Percentiles rank a stretch among this genome's conserved stretches.
Conservation (phyloP, 2,329 filamentous ascomycete species). For the Alternaria gansuensis region DNA sequence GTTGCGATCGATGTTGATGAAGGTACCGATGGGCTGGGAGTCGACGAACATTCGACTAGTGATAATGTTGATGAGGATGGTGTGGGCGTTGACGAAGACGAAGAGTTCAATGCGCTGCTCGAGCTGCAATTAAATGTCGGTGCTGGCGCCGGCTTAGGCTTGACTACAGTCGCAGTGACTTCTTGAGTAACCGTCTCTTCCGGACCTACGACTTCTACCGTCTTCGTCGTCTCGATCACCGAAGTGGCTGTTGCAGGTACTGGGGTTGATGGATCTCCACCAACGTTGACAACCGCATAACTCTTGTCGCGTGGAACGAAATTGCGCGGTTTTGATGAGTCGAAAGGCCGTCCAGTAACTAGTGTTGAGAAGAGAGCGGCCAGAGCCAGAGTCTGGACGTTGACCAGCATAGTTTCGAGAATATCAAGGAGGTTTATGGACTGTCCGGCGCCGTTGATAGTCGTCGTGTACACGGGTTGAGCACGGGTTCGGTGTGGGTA, state of each 20-base stretch:
- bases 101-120: slow-evolving; percentile 18
- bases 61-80: slow-evolving; percentile 4
- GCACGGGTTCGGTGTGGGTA: slow-evolving; percentile 21
- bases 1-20: slow-evolving; percentile 30
- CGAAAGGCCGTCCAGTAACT: slow-evolving; percentile 39
- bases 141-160: slow-evolving; percentile 22
- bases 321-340: slow-evolving; percentile 26
- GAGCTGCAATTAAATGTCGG: slow-evolving; percentile 28
- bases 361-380: slow-evolving; percentile 37
- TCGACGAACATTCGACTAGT: not conserved
- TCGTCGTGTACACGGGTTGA: slow-evolving; percentile 22
- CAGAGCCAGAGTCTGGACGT: slow-evolving; percentile 30
- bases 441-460: slow-evolving; percentile 12
- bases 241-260: slow-evolving; percentile 34
- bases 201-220: slow-evolving; percentile 36
- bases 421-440: slow-evolving; percentile 22
- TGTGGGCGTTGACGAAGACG: slow-evolving; percentile 9
- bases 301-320: slow-evolving; percentile 42
- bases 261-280: slow-evolving; percentile 45
- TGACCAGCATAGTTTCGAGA: slow-evolving; percentile 41
- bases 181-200: slow-evolving; percentile 38
- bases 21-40: slow-evolving; percentile 31
- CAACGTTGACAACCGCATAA: slow-evolving; percentile 54
- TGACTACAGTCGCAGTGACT: slow-evolving; percentile 33
- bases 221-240: slow-evolving; percentile 38